Conservation (phyloP, 768 basidiomycete genomes). For the Mycena latifolia region DNA sequence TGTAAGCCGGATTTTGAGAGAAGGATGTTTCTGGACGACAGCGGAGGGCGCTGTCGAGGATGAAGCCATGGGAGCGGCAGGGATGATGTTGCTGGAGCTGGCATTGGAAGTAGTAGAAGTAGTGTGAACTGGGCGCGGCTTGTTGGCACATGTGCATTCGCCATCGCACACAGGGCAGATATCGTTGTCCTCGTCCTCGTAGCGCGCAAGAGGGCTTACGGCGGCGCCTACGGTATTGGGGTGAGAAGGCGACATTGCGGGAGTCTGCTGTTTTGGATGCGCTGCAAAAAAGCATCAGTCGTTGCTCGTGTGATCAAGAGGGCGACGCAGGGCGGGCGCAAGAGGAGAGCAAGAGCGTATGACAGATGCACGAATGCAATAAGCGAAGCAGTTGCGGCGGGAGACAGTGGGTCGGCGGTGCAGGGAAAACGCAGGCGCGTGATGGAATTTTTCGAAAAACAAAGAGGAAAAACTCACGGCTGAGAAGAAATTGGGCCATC, state of each 20-base stretch:
- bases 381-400: not conserved
- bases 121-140: conserved; percentile 46
- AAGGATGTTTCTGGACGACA: conserved; percentile 44
- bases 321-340: not conserved
- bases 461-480: conserved; percentile 43
- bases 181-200: conserved; percentile 86
- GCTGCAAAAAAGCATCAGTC: conserved; percentile 38
- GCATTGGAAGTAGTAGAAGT: conserved; percentile 42
- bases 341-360: conserved; percentile 10
- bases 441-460: conserved; percentile 27
- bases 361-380: not conserved
- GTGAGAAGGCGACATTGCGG: conserved; percentile 77
- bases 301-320: conserved; percentile 32
- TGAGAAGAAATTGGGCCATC: conserved; percentile 59
- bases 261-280: conserved; percentile 62
- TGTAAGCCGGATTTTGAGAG: conserved; percentile 82
- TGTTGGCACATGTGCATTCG: conserved; percentile 83
- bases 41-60: conserved; percentile 48
- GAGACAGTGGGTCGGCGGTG: conserved; percentile 2
- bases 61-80: conserved; percentile 51
- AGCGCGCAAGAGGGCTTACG: conserved; percentile 49
- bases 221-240: conserved; percentile 70
- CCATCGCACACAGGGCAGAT: conserved; percentile 94
- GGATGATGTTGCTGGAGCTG: conserved; percentile 50
- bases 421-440: conserved; percentile 31